A percentile compares a stretch with the other conserved stretches of the same genome.
Conservation (phyloP, 495 filamentous ascomycete species). For the Chaetomium tenue region DNA sequence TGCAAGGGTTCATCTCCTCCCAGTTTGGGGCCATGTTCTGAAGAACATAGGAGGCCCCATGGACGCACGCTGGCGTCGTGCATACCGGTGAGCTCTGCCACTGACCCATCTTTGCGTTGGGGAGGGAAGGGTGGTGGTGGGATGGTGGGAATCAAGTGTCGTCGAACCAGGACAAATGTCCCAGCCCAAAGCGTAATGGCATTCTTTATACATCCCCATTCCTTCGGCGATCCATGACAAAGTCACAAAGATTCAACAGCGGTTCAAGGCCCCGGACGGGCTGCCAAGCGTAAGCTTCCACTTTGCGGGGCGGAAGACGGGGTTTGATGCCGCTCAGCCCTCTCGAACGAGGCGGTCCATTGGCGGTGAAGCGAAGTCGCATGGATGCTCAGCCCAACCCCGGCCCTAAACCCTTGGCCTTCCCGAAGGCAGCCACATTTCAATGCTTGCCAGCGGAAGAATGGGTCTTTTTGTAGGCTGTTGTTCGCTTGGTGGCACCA, state of each 20-base stretch:
- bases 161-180: too few species aligned
- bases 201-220: too few species aligned
- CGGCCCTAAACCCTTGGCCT: not conserved
- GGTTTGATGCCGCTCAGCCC: too few species aligned
- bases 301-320: too few species aligned
- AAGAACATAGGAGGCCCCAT: conserved; percentile 66
- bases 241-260: too few species aligned
- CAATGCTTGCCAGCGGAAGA: not conserved
- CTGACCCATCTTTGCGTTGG: conserved; percentile 21
- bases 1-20: conserved; percentile 64
- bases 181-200: too few species aligned
- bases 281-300: too few species aligned
- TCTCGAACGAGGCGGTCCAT: not conserved
- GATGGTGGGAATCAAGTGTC: not conserved
- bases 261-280: too few species aligned
- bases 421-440: conserved; percentile 5
- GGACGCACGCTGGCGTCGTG: conserved; percentile 62
- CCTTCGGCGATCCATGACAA: too few species aligned
- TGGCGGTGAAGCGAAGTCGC: not conserved
- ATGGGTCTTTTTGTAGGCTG: too few species aligned
- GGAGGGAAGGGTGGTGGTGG: not conserved
- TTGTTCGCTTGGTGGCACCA: too few species aligned
- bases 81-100: conserved; percentile 40
- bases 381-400: conserved; percentile 10
- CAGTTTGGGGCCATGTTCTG: conserved; percentile 65